These are phyloP conservation scores for Aphanomyces cochlioides DNA, from an alignment of 352 stramenopile genomes.

Conservation along the genomic window DNA sequence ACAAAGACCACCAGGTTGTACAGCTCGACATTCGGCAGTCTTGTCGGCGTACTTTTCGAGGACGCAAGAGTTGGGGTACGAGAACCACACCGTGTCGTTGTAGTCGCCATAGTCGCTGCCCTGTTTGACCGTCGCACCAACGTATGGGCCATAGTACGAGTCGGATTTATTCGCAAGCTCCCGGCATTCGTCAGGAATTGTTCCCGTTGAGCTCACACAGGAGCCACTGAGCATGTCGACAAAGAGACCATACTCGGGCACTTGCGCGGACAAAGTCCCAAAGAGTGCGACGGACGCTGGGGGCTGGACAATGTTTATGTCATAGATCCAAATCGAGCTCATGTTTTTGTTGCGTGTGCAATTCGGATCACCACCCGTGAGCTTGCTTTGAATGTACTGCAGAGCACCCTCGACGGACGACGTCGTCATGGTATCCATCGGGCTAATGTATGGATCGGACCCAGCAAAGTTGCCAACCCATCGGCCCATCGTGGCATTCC, in stretches of 20 bases:
- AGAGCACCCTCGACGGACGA: constrained; percentile 52
- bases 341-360: constrained; percentile 69
- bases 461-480: constrained; percentile 44
- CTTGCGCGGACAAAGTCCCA: constrained; percentile 25
- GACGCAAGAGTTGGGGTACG: constrained; percentile 52
- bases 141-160: constrained; percentile 40
- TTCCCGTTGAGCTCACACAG: constrained; percentile 37
- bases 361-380: constrained; percentile 34
- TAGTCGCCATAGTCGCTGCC: constrained; percentile 44
- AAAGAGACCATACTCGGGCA: constrained; percentile 47
- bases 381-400: constrained; percentile 56
- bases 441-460: constrained; percentile 38
- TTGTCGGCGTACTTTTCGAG: constrained; percentile 45
- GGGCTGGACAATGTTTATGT: constrained; percentile 49
- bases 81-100: constrained; percentile 63
- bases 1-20: constrained; percentile 43
- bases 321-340: constrained; percentile 66
- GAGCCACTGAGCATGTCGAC: constrained; percentile 52
- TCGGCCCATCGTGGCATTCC: constrained; percentile 51
- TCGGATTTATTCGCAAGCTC: constrained; percentile 42
- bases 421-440: constrained; percentile 56
- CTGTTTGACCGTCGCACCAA: constrained; percentile 27
- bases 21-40: constrained; percentile 45
- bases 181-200: constrained; percentile 41
- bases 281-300: constrained; percentile 41